Conservation (phyloP, 2,329 filamentous ascomycete genomes). For the Chrysosporium queenslandicum region DNA sequence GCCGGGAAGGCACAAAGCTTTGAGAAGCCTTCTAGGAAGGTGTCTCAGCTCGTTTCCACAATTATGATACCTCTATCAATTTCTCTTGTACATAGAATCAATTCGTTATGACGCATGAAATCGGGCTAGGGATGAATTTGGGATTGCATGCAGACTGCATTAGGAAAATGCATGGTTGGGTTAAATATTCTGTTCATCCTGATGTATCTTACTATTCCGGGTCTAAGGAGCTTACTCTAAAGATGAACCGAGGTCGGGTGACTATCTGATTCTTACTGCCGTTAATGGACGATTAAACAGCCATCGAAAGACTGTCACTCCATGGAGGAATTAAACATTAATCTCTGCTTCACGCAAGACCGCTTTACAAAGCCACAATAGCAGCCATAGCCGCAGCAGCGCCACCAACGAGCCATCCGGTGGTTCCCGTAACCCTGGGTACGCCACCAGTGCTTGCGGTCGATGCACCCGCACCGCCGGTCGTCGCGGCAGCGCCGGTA, state of each 20-base stretch:
- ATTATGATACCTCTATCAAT: too few species aligned
- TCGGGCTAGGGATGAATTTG: background rate
- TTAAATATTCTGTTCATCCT: too few species aligned
- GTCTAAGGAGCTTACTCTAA: too few species aligned
- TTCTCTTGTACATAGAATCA: background rate
- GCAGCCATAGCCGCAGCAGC: conserved; percentile 8
- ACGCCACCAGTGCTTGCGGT: conserved; percentile 8
- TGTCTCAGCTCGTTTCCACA: too few species aligned
- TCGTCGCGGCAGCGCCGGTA: background rate
- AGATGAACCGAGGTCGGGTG: too few species aligned
- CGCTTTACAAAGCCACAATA: conserved; percentile 2
- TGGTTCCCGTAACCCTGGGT: conserved; percentile 8
- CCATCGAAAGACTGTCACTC: too few species aligned
- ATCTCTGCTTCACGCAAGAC: background rate
- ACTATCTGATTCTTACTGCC: background rate
- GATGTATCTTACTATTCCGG: too few species aligned
- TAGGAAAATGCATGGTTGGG: background rate
- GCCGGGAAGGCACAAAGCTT: conserved; percentile 34
- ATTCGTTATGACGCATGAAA: background rate
- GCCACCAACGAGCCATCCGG: conserved; percentile 9
- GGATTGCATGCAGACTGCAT: background rate
- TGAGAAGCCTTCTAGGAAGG: conserved; percentile 11
- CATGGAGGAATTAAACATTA: background rate
- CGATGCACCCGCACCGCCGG: background rate
- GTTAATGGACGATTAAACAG: background rate